Evolutionary conservation across 2,329 filamentous ascomycete genomes (phyloP).

Genomic region (Macrophomina phaseolina): DNA sequence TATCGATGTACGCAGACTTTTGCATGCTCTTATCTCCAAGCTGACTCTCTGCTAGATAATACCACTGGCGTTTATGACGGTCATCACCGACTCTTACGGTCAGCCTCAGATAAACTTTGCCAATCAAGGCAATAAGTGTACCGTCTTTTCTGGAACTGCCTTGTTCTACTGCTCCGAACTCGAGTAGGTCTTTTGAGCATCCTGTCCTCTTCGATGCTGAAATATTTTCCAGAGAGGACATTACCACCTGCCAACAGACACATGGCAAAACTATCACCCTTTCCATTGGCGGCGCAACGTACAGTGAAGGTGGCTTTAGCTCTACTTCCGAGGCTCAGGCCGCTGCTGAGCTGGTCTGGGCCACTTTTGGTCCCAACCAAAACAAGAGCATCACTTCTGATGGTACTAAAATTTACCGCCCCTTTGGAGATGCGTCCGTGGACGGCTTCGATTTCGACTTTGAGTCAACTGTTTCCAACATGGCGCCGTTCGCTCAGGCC

Average conservation of each 20-base stretch:
- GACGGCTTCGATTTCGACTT: slow-evolving; percentile 83
- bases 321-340: slow-evolving; percentile 30
- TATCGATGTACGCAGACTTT: slow-evolving; percentile 43
- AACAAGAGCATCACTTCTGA: slow-evolving; percentile 31
- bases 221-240: slow-evolving; percentile 46
- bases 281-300: slow-evolving; percentile 73
- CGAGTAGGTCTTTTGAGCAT: slow-evolving; percentile 55
- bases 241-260: slow-evolving; percentile 63
- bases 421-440: slow-evolving; percentile 69
- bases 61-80: slow-evolving; percentile 67
- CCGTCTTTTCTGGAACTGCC: slow-evolving; percentile 61
- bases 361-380: slow-evolving; percentile 67
- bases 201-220: background rate
- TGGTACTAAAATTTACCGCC: slow-evolving; percentile 59
- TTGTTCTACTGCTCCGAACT: slow-evolving; percentile 68
- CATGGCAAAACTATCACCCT: slow-evolving; percentile 73
- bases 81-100: slow-evolving; percentile 58
- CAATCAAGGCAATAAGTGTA: slow-evolving; percentile 67
- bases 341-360: slow-evolving; percentile 70
- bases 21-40: background rate
- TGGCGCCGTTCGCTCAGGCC: slow-evolving; percentile 64
- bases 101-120: slow-evolving; percentile 67
- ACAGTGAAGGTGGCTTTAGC: slow-evolving; percentile 71
- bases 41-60: slow-evolving; percentile 53
- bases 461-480: slow-evolving; percentile 65